Evolutionary conservation across 306 rosid species (phyloP), one percentile per base, ranked within the genome.

Genomic region (Lathyrus oleraceus): DNA sequence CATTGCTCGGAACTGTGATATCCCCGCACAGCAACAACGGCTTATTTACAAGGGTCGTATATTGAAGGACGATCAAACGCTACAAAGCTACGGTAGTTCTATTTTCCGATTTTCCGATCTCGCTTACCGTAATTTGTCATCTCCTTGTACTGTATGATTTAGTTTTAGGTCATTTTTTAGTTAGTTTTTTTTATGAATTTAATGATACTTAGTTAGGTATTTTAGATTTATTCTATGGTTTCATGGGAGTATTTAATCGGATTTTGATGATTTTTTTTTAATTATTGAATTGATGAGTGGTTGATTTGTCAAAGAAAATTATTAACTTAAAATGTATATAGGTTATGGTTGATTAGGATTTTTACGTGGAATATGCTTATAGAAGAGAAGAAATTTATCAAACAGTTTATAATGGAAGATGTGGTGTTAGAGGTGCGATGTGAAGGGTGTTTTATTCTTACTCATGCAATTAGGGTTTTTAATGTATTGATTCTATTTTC

Each of bases 11-110:
- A 81, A 71, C 63, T 78, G 88, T 49, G 87, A 87, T 53, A 79
- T 88, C 67, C 91, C 89, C 1, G 47, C 89, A n/a, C 83, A 83
- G 70, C 91, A 85, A 69, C 97, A 91, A 74, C 86, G 97, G 6
- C 81, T 91, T 83, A 91, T 91, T 78, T 91, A 91, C 74, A 88
- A 91, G 71, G 97, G 97, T 6, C 88, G 96, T 75, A 91, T 91
- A 73, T 80, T 91, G 59, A 87, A 88, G 84, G 89, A 91, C 21
- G 97, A 91, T 70, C 91, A 91, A 69, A 75, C 89, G n/a, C 88
- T 91, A 20, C 78, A 61, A 57, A 91, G 88, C 87, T 88, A 88
- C 61, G 96, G 97, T 91, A 84, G 14, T 64, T 42, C 9, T 10
- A 4, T 8, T 40, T 40, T 10, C 10, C 20, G 2, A 19, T 61